phyloP scores from a whole-genome alignment of 305 asterid genomes.

The Salvia sclarea region DNA sequence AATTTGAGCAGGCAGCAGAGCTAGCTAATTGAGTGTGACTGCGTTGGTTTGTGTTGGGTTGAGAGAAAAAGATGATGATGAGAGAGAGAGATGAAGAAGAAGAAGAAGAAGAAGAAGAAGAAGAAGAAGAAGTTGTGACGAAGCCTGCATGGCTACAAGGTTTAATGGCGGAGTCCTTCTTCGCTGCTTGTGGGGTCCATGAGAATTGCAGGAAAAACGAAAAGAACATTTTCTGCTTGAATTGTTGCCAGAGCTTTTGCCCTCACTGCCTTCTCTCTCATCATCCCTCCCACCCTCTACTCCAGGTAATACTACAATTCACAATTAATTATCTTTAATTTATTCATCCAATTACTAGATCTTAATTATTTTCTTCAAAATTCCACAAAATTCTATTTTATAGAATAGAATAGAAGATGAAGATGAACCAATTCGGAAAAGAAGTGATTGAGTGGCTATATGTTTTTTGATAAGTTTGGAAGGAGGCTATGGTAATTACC shows the following conservation, averaged over 20 bases:
- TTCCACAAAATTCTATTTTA: no score
- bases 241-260: constrained; percentile 78
- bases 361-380: no score
- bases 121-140: constrained; percentile 17
- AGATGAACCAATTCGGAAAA: neutral
- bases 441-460: neutral
- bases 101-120: constrained; percentile 11
- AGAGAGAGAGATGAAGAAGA: constrained; percentile 21
- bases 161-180: constrained; percentile 69
- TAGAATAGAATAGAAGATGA: neutral
- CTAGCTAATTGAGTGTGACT: no score
- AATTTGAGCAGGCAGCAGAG: constrained; percentile 15
- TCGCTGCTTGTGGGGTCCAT: constrained; percentile 61
- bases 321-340: no score
- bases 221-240: constrained; percentile 78
- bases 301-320: no score
- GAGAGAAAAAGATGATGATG: neutral
- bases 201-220: constrained; percentile 66
- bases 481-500: no score
- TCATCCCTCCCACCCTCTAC: constrained; percentile 56
- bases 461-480: neutral
- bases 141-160: constrained; percentile 88
- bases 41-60: no score
- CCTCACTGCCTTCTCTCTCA: constrained; percentile 82
- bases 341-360: no score